Conservation (phyloP, 2,329 filamentous ascomycete species). For the Nigrospora osmanthi region DNA sequence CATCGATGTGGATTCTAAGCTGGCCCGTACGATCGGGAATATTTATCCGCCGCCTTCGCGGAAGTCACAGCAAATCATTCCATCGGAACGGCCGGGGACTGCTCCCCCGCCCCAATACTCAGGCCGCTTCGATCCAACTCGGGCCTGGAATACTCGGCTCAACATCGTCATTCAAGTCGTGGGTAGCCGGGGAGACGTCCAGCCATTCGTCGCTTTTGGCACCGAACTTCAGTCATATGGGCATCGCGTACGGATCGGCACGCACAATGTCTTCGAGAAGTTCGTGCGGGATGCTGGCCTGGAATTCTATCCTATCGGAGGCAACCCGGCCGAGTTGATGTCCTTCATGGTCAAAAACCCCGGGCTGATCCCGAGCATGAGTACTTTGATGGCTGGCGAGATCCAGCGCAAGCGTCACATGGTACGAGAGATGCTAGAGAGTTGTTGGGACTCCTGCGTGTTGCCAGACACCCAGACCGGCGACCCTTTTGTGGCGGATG, state of each 20-base stretch:
- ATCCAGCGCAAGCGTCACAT: constrained; percentile 30
- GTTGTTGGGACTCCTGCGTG: constrained; percentile 81
- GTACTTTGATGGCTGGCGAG: constrained; percentile 27
- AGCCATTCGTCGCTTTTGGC: constrained; percentile 66
- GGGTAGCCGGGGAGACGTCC: constrained; percentile 67
- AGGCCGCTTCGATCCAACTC: too few relatives aligned
- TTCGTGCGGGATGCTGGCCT: constrained; percentile 65
- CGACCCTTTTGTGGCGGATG: constrained; percentile 73
- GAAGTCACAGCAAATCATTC: too few relatives aligned
- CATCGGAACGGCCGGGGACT: too few relatives aligned
- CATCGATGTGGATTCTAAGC: too few relatives aligned
- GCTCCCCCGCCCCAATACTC: too few relatives aligned
- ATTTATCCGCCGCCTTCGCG: too few relatives aligned
- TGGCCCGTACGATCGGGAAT: too few relatives aligned
- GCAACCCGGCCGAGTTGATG: constrained; percentile 69
- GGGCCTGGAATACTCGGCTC: constrained; percentile 52
- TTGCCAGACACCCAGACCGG: constrained; percentile 44
- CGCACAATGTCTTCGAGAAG: constrained; percentile 58
- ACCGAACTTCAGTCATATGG: constrained; percentile 57
- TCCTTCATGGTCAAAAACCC: constrained; percentile 43
- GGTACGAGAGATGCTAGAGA: constrained; percentile 72
- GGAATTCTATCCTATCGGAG: constrained; percentile 72
- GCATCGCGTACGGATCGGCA: constrained; percentile 67
- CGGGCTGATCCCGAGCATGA: constrained; percentile 25
- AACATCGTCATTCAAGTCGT: constrained; percentile 72